Evolutionary conservation across 768 basidiomycete genomes (phyloP), one percentile per base, ranked within the genome.

Genomic region (Amanita polypyramis): DNA sequence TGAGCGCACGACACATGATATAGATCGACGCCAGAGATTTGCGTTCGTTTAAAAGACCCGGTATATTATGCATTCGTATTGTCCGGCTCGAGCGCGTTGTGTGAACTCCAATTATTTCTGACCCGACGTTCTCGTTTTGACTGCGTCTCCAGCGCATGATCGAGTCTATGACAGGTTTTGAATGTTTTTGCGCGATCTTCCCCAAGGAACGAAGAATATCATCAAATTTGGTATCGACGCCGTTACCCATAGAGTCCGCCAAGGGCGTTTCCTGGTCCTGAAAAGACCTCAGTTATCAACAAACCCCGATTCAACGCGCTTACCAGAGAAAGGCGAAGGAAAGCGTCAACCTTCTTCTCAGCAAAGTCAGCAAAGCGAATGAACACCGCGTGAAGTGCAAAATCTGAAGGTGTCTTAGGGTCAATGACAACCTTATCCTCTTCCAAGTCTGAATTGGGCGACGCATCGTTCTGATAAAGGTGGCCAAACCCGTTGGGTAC

Each of bases 1-100:
- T 81, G 15, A 95, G 72, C 3, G 87, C 83, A 43, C 92, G 79
- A 58, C 89, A 93, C 80, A 91, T 84, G 58, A 97, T 79, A 60
- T 92, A 95, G 33, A 87, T 84, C 0, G 89, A 80, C 5, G 89
- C 84, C 3, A 94, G 72, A n/a, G 79, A 77, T 60, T 82, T 82
- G 25, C 84, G 80, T 60, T 87, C 87, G 48, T 72, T 75, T 38
- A 83, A 62, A n/a, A 79, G 58, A 25, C 62, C 65, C 0, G 73
- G 65, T 14, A 73, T 63, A 49, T 83, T 80, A 36, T 69, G 65
- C 32, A 67, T 53, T 15, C 76, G 72, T 19, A 65, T 49, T 25
- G 53, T 52, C 12, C 70, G 69, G 30, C 54, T 58, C 21, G 65
- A 68, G 38, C 66, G 70, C 4, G 67, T 54, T 32, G 68, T 58